Base-by-base conservation (phyloP, 2,329 filamentous ascomycete species). In the Hortaea werneckii region DNA sequence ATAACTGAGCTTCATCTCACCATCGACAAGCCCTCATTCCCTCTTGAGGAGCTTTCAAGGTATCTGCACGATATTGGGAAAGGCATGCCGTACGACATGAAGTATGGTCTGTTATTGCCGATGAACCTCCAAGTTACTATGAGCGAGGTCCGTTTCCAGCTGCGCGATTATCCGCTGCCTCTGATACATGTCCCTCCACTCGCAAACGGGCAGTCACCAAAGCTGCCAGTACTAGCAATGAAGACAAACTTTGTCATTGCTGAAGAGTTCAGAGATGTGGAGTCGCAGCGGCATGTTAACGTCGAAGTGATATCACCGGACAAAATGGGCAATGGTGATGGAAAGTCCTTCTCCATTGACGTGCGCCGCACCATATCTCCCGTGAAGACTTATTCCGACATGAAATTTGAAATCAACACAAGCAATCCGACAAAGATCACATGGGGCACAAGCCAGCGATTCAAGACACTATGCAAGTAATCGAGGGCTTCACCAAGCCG, bases 401-500 rank as follows among this genome's bases (percentile, higher is more conserved):
- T 95, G 65, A 79, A 78, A 30, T 76, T 98, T 57, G 86, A 95
- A 52, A 89, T 98, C 65, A 95, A 96, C 64, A 95, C 90, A 2
- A 85, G 83, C 44, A 79, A 90, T 48, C 87, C 94, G 1, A 98
- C 92, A 0, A 81, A 86, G 39, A 90, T 98, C 44, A 95, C 90
- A 0, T 98, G 92, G 94, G 89, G 89, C 6, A 89, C 92, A 40
- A 98, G 60, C 92, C 94, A 28, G 90, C 90, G 1, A 90, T 98
- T 41, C 92, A 98, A 64, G 94, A 98, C 61, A 95, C 96, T 85
- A 98, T 98, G 92, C 95, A 96, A 78, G 89, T 89, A 27, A 85
- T 98, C 50, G 92, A 98, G 66, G 90, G 86, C 2, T 96, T 98
- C 63, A 95, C 90, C 1, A 98, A 98, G 62, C 87, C 90, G 6